These are phyloP conservation scores for Ganoderma sinense DNA, from an alignment of 1,284 basidiomycete species.

Conservation along the genomic window DNA sequence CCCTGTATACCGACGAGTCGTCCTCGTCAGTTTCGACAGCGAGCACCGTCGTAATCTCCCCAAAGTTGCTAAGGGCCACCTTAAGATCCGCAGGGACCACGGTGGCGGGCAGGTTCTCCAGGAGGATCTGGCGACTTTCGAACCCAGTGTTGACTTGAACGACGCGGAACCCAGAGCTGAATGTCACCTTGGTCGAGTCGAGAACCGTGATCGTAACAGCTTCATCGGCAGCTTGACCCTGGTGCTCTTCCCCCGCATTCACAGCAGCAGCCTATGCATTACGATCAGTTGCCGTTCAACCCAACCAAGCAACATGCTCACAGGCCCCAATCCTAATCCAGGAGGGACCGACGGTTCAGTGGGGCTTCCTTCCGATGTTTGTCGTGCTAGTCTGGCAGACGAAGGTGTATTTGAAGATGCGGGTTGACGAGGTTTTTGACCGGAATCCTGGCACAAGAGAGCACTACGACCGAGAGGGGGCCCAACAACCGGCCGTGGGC, in stretches of 20 bases:
- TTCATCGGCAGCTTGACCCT: slow-evolving; percentile 4
- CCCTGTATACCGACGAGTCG: slow-evolving; percentile 41
- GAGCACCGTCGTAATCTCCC: slow-evolving; percentile 51
- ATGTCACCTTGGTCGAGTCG: slow-evolving; percentile 42
- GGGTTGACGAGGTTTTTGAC: not conserved
- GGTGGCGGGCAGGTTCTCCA: slow-evolving; percentile 41
- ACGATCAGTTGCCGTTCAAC: not conserved
- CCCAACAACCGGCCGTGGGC: not conserved
- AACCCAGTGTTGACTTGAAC: slow-evolving; percentile 48
- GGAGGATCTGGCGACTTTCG: slow-evolving; percentile 50
- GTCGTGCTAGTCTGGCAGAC: not conserved
- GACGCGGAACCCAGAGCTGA: slow-evolving; percentile 49
- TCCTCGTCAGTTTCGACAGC: slow-evolving; percentile 33
- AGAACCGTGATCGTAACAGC: slow-evolving; percentile 32
- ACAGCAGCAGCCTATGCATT: not conserved
- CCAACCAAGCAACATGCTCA: slow-evolving; percentile 12
- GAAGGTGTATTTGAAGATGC: no score
- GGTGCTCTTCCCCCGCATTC: not conserved
- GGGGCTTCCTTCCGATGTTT: not conserved
- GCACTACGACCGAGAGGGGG: no score
- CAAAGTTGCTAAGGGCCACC: slow-evolving; percentile 44
- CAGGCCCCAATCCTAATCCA: slow-evolving; percentile 36
- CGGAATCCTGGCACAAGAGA: not conserved
- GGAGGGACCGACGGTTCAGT: slow-evolving; percentile 35
- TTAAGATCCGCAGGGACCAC: slow-evolving; percentile 28